Evolutionary conservation across 179 eudicot genomes (phyloP), one percentile per base, ranked within the genome.

Genomic region (Actinidia chinensis): DNA sequence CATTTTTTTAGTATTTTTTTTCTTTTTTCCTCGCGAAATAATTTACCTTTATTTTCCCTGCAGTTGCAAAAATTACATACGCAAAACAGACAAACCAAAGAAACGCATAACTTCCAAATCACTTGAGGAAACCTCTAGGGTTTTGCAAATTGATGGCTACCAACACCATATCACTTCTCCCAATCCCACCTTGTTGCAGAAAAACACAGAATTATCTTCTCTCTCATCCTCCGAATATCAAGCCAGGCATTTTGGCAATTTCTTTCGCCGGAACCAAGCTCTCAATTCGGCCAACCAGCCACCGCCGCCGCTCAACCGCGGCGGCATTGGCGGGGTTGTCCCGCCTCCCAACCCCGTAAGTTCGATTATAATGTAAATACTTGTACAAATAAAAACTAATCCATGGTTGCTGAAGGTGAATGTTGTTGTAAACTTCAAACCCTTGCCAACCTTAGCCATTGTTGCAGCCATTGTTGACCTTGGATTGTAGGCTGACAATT

Each of bases 341-440:
- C 18, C 89, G 89, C 80, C 90, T 90, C 80, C 97, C 98, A 8
- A 83, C 84, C 68, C 75, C 82, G 98, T 82, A 79, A 85, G 83
- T 70, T 73, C 44, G 36, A 42, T 4, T 25, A 1, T 18, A 36
- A 4, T 47, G 50, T 20, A 5, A 6, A 8, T 5, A 6, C 8
- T 58, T 44, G 1, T 33, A 0, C 9, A 22, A 23, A 25, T 73
- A 59, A 15, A 40, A 36, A 11, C n/a, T 67, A 17, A 4, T 15
- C 42, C 55, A 11, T 25, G 42, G 44, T 56, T 28, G 71, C 44
- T 75, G 43, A 81, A 5, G 20, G 73, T 60, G 80, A 47, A 70
- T 68, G 22, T 36, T 18, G 6, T 77, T n/a, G n/a, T n/a, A n/a
- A n/a, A n/a, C n/a, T n/a, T n/a, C n/a, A n/a, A n/a, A n/a, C n/a